Percentiles rank a stretch among this genome's conserved stretches.
phyloP scores from a whole-genome alignment of 1,284 basidiomycete species.

The Prillingera fragicola region DNA sequence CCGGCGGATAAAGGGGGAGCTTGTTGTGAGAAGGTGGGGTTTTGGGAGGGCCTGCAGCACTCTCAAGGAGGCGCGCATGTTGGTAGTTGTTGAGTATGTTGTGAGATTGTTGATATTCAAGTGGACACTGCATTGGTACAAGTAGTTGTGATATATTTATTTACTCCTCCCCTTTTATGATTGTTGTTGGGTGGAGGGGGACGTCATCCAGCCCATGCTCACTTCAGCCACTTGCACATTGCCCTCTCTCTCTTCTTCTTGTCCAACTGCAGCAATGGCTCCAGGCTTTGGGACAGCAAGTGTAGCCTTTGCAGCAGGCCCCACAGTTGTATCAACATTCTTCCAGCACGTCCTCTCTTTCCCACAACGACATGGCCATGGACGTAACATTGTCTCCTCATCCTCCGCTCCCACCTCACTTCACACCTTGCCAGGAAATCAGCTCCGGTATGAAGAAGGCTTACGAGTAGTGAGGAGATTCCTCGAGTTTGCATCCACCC shows the following conservation, averaged over 20 bases:
- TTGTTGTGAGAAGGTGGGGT: background rate
- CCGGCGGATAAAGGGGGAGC: slow-evolving; percentile 6
- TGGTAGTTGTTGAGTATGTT: background rate
- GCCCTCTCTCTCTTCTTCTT: background rate
- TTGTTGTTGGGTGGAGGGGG: too few species aligned
- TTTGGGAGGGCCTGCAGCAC: background rate
- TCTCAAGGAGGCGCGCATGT: background rate
- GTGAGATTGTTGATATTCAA: background rate
- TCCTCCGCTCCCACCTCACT: slow-evolving; percentile 3
- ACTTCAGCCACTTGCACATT: background rate
- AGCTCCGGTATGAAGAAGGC: slow-evolving; percentile 45
- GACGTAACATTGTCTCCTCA: slow-evolving; percentile 2
- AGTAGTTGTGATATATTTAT: too few species aligned
- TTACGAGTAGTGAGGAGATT: slow-evolving; percentile 40
- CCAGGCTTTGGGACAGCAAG: slow-evolving; percentile 32
- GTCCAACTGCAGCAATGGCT: slow-evolving; percentile 12
- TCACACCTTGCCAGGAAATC: slow-evolving; percentile 28
- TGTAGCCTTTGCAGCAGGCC: slow-evolving; percentile 39
- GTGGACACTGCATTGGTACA: slow-evolving; percentile 8
- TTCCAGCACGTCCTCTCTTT: slow-evolving; percentile 33
- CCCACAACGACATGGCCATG: slow-evolving; percentile 15
- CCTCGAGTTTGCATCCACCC: slow-evolving; percentile 38
- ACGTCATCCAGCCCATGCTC: too few species aligned
- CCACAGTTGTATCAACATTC: slow-evolving; percentile 44
- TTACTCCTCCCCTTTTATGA: too few species aligned